Conservation (phyloP, 129 eudicot genomes). For the Flaveria robusta region DNA sequence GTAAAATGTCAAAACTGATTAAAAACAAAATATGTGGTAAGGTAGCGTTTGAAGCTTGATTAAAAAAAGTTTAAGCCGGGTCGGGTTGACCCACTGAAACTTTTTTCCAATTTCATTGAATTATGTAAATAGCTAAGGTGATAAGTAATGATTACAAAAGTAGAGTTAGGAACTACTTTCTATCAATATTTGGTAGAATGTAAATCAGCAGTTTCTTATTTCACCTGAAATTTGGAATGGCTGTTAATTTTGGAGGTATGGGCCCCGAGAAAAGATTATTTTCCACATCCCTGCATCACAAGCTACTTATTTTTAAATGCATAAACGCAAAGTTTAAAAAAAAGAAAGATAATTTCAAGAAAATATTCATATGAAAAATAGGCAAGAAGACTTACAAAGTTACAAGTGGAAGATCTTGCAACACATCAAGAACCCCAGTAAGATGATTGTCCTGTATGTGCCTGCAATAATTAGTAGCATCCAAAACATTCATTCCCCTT, state of each 20-base stretch:
- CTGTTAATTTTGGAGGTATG: conserved; percentile 62
- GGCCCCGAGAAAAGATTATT: conserved; percentile 95
- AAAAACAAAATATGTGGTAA: no score
- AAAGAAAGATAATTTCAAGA: background rate
- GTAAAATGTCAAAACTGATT: no score
- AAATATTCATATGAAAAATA: conserved; percentile 3
- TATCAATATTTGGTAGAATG: background rate
- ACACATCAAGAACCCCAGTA: conserved; percentile 66
- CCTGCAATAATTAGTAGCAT: conserved; percentile 47
- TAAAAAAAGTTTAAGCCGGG: no score
- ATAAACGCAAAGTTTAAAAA: background rate
- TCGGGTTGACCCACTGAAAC: no score
- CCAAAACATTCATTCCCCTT: background rate
- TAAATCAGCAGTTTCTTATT: background rate
- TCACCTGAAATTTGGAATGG: conserved; percentile 85
- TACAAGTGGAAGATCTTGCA: conserved; percentile 75
- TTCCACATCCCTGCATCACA: conserved; percentile 67
- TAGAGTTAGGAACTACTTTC: no score
- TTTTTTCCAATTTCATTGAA: no score
- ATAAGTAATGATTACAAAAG: no score
- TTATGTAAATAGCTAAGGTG: no score
- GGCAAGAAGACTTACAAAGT: conserved; percentile 56
- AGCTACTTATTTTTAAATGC: conserved; percentile 14
- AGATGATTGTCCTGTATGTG: conserved; percentile 82
- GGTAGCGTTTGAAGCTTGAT: no score